phyloP scores from a whole-genome alignment of 345 rosid genomes.

The Populus tremula region DNA sequence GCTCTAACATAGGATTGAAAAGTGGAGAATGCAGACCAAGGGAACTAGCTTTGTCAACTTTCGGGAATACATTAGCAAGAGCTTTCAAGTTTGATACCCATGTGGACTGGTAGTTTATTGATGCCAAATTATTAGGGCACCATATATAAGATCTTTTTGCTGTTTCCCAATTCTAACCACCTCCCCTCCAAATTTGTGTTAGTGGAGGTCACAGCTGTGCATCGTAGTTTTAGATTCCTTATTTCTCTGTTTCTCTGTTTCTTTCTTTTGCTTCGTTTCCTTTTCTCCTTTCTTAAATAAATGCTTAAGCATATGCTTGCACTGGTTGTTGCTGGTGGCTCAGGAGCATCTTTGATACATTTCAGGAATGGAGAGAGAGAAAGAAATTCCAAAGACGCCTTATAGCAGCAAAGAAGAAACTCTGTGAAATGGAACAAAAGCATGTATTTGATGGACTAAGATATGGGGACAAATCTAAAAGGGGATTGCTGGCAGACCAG shows the following conservation, averaged over 20 bases:
- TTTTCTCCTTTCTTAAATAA: background rate
- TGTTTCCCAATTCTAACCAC: too few species aligned
- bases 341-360: constrained; percentile 11
- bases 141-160: too few species aligned
- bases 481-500: constrained; percentile 61
- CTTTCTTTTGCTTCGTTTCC: background rate
- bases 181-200: too few species aligned
- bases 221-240: too few species aligned
- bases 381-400: constrained; percentile 69
- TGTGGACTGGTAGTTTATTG: background rate
- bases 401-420: constrained; percentile 81
- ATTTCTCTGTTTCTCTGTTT: background rate
- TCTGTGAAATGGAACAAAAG: constrained; percentile 73
- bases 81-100: background rate
- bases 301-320: background rate
- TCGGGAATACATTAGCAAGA: background rate
- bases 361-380: constrained; percentile 91
- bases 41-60: background rate
- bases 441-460: constrained; percentile 83
- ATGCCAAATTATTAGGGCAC: background rate
- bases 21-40: background rate
- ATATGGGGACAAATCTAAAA: constrained; percentile 70
- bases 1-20: background rate
- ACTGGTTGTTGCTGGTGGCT: background rate
- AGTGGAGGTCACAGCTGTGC: too few species aligned